phyloP scores from a whole-genome alignment of 2,329 filamentous ascomycete genomes.

The Alternaria tenuissima region DNA sequence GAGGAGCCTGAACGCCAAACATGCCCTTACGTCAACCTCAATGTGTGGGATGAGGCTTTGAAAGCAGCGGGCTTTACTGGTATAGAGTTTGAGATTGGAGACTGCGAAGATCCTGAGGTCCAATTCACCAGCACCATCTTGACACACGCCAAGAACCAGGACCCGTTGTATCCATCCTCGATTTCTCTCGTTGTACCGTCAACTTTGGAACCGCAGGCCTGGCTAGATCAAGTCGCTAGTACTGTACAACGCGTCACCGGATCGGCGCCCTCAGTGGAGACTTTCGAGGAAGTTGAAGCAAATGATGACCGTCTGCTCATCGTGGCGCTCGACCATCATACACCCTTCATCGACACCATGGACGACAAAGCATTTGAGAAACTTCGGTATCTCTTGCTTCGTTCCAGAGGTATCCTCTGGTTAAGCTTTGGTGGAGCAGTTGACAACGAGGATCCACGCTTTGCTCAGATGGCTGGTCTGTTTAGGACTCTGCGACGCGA shows the following conservation, averaged over 20 bases:
- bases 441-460: neutral
- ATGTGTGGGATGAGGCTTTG: neutral
- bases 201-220: neutral
- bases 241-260: neutral
- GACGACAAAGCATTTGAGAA: neutral
- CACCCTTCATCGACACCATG: slow-evolving; percentile 1
- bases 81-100: slow-evolving; percentile 4
- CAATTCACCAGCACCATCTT: slow-evolving; percentile 4
- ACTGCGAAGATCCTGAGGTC: slow-evolving; percentile 2
- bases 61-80: slow-evolving; percentile 1
- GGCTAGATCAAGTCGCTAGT: neutral
- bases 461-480: neutral
- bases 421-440: slow-evolving; percentile 4
- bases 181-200: neutral
- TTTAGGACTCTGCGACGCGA: slow-evolving; percentile 5
- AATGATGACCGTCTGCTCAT: neutral
- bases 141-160: slow-evolving; percentile 1
- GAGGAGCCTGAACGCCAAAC: slow-evolving; percentile 5
- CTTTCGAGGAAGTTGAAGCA: neutral
- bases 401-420: neutral
- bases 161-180: neutral
- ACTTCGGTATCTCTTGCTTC: neutral
- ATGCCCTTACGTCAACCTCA: neutral
- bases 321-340: neutral
- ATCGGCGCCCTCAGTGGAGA: neutral